These are phyloP conservation scores for Ustulina deusta DNA, from an alignment of 2,329 filamentous ascomycete genomes.

Conservation along the genomic window DNA sequence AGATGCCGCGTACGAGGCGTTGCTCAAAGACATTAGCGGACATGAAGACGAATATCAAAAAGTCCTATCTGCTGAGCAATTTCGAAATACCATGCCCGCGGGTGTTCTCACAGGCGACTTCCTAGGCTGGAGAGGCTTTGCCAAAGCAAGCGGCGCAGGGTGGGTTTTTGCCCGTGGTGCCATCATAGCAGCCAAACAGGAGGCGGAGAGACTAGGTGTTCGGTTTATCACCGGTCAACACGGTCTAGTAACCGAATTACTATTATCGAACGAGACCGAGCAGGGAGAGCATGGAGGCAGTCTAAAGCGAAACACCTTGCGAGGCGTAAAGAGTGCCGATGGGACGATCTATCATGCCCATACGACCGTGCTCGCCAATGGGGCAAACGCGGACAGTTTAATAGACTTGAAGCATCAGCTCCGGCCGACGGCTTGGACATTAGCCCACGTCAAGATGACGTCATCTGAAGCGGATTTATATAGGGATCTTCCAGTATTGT, in stretches of 20 bases:
- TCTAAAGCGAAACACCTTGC: conserved; percentile 48
- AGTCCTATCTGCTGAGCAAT: conserved; percentile 59
- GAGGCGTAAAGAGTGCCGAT: conserved; percentile 58
- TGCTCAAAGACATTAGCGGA: conserved; percentile 37
- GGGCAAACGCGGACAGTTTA: conserved; percentile 60
- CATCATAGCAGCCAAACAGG: conserved; percentile 58
- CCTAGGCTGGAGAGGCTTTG: conserved; percentile 63
- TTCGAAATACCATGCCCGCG: conserved; percentile 63
- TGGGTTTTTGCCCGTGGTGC: conserved; percentile 67
- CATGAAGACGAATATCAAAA: conserved; percentile 42
- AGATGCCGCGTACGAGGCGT: conserved; percentile 36
- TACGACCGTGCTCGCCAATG: conserved; percentile 61
- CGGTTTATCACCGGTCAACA: conserved; percentile 58
- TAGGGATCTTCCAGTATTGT: conserved; percentile 61
- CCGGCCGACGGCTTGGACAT: conserved; percentile 66
- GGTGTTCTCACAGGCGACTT: conserved; percentile 64
- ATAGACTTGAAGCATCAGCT: conserved; percentile 65
- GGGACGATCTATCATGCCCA: conserved; percentile 56
- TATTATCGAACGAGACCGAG: conserved; percentile 52
- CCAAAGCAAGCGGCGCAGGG: conserved; percentile 59
- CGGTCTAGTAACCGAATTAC: conserved; percentile 53
- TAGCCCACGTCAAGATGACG: conserved; percentile 63
- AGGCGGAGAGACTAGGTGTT: conserved; percentile 60
- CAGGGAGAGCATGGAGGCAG: neutral
- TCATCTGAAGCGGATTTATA: conserved; percentile 59